These are phyloP conservation scores for Solanum hybrid DNA, from an alignment of 305 asterid genomes.

Conservation along the genomic window DNA sequence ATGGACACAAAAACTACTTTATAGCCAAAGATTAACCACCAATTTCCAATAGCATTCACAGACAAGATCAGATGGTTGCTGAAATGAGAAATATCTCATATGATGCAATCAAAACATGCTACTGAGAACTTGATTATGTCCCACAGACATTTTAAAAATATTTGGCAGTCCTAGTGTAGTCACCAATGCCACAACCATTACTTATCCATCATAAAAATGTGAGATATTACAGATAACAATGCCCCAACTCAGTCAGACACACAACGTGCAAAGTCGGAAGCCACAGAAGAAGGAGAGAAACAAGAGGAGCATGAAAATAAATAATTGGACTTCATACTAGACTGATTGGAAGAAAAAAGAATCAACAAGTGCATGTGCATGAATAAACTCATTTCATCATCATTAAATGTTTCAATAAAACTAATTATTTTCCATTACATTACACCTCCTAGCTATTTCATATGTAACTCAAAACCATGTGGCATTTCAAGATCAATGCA, in stretches of 20 bases:
- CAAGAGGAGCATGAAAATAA: background rate
- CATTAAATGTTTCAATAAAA: background rate
- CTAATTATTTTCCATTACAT: background rate
- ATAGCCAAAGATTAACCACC: background rate
- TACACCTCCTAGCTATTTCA: background rate
- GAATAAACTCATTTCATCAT: constrained; percentile 1
- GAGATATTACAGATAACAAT: background rate
- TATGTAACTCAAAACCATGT: background rate
- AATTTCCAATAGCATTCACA: background rate
- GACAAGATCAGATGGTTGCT: background rate
- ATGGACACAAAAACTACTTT: background rate
- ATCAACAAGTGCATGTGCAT: background rate
- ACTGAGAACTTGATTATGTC: background rate
- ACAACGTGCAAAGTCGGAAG: background rate
- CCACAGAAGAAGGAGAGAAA: background rate
- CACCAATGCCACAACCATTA: background rate
- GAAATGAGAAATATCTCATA: background rate
- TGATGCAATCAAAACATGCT: background rate
- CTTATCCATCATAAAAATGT: background rate
- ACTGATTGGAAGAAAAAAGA: background rate
- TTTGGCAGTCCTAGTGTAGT: background rate
- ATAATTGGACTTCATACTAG: background rate
- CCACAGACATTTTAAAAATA: background rate
- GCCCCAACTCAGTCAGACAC: background rate
- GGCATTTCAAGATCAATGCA: background rate